Percentiles rank a stretch among this genome's conserved stretches.
Evolutionary conservation across 495 filamentous ascomycete species (phyloP).

Genomic region (Podospora sp.): DNA sequence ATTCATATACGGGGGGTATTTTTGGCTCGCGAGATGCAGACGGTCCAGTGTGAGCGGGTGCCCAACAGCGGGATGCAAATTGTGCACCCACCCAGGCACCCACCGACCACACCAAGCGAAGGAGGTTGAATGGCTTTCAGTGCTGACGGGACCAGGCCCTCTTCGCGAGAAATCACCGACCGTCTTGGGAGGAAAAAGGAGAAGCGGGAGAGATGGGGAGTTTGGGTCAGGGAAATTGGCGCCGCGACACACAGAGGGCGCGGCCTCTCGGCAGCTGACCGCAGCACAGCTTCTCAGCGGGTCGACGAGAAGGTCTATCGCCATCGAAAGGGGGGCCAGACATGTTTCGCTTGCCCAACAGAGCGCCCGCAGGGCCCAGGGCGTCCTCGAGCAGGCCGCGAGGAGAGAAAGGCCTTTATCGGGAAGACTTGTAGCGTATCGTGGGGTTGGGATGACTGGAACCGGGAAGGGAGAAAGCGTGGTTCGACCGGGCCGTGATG

Average conservation of each 20-base stretch:
- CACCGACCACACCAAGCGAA: slow-evolving; percentile 4
- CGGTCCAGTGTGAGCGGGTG: slow-evolving; percentile 9
- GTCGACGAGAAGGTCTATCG: background rate
- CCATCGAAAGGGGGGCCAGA: background rate
- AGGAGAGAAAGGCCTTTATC: background rate
- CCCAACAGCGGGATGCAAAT: slow-evolving; percentile 25
- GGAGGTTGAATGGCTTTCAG: background rate
- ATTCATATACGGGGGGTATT: slow-evolving; percentile 27
- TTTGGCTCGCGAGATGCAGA: slow-evolving; percentile 26
- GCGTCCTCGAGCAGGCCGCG: background rate
- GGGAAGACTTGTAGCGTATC: background rate
- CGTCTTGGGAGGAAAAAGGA: background rate
- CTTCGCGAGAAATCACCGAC: background rate
- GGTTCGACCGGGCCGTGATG: slow-evolving; percentile 3
- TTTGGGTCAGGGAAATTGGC: slow-evolving; percentile 18
- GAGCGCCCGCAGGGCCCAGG: background rate
- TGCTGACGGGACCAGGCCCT: background rate
- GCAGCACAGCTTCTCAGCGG: background rate
- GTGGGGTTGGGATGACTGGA: background rate
- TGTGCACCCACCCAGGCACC: slow-evolving; percentile 16
- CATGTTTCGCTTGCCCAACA: background rate
- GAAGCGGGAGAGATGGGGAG: background rate
- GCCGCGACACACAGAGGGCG: background rate
- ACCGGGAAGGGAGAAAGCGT: background rate
- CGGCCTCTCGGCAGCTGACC: slow-evolving; percentile 2